Evolutionary conservation across 805 yeast species (phyloP).

Genomic region (Lachancea cidri): DNA sequence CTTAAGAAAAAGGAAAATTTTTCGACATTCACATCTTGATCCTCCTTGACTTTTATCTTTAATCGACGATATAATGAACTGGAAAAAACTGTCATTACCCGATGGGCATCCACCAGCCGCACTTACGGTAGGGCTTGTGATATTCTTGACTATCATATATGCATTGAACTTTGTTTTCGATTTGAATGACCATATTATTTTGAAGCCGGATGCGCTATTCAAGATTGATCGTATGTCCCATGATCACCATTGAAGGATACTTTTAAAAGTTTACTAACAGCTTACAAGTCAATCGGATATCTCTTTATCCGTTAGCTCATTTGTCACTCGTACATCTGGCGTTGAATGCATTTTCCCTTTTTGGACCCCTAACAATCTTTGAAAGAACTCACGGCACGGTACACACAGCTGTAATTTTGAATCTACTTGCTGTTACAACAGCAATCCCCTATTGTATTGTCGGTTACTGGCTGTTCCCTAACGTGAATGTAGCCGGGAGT

Average conservation of each 20-base stretch:
- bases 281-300: slow-evolving; percentile 29
- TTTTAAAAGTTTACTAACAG: slow-evolving; percentile 1
- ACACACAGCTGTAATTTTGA: slow-evolving; percentile 75
- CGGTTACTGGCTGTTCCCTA: slow-evolving; percentile 43
- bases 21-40: slow-evolving; percentile 1
- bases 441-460: slow-evolving; percentile 58
- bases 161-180: slow-evolving; percentile 29
- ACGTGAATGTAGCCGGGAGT: slow-evolving; percentile 56
- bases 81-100: slow-evolving; percentile 12
- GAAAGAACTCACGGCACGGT: slow-evolving; percentile 79
- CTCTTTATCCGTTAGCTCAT: slow-evolving; percentile 73
- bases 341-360: slow-evolving; percentile 52
- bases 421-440: slow-evolving; percentile 61
- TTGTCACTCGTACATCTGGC: slow-evolving; percentile 53
- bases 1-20: slow-evolving; percentile 2
- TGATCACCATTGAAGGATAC: too few relatives aligned
- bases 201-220: slow-evolving; percentile 53
- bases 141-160: slow-evolving; percentile 47
- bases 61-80: slow-evolving; percentile 7
- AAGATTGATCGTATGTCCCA: slow-evolving; percentile 35
- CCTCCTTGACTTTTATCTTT: background rate
- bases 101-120: slow-evolving; percentile 46
- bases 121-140: slow-evolving; percentile 53
- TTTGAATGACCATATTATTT: slow-evolving; percentile 38
- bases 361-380: slow-evolving; percentile 56